Base-by-base conservation (phyloP, 805 yeast genomes). In the Yamadazyma philogaea region DNA sequence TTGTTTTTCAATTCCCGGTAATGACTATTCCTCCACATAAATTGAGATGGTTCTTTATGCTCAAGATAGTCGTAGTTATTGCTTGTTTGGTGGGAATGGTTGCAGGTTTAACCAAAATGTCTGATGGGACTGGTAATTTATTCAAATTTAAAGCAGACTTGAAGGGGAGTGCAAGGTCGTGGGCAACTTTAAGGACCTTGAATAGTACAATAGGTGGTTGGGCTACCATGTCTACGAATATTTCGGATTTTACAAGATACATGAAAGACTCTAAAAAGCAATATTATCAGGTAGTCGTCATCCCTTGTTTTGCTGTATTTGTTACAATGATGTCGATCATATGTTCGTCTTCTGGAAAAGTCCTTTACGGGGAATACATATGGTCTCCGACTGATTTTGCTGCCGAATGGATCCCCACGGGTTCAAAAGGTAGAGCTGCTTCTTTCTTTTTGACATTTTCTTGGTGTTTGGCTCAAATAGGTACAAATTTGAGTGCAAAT, bases 341-440 rank as follows among this genome's bases (percentile, higher is more conserved):
- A n/a, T 60, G 60, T 6, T 55, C 66, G 3, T 58, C 65, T 20
- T 60, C 68, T 4, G 67, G 73, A 15, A 61, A 64, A 39, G 47
- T 62, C 30, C 53, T 66, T 30, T 68, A 64, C 44, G 75, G 74
- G 2, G 57, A 62, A n/a, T 63, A 63, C 20, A 64, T 70, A 34
- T 73, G 76, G 76, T 58, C 66, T 24, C 77, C 76, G 34, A 57
- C 70, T 6, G 63, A 60, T 37, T 68, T 70, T 47, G 64, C 67
- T 40, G 56, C 54, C 3, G 48, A 62, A 10, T 63, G 71, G 50
- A 59, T 55, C 39, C 58, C 60, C 4, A 32, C 46, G 8, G 49
- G 49, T 7, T 31, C 48, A 4, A 43, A 43, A 20, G 49, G 49
- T 11, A 53, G 56, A 43, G 53, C 53, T 22, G 56, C 54, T 10